Percentiles rank a stretch among this genome's conserved stretches.
These are phyloP conservation scores for Chlorencoelia australis DNA, from an alignment of 2,329 filamentous ascomycete genomes.

Conservation along the genomic window DNA sequence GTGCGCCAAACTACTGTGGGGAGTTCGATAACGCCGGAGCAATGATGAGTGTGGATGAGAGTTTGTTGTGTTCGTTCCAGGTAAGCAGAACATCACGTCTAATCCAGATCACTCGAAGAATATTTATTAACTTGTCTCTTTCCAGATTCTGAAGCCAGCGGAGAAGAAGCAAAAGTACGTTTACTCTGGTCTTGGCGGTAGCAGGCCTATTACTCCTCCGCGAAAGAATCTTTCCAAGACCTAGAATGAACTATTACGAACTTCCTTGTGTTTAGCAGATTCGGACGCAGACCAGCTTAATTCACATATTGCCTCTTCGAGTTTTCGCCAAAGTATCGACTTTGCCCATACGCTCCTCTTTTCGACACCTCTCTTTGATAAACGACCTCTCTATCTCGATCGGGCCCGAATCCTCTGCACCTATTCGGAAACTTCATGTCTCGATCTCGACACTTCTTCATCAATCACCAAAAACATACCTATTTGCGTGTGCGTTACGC, in stretches of 20 bases:
- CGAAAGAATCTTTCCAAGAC: slow-evolving; percentile 63
- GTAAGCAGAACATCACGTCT: slow-evolving; percentile 33
- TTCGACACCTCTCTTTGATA: slow-evolving; percentile 11
- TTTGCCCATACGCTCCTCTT: slow-evolving; percentile 13
- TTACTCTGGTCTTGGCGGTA: slow-evolving; percentile 59
- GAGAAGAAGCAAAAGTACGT: slow-evolving; percentile 99
- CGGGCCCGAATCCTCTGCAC: slow-evolving; percentile 12
- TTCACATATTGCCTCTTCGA: slow-evolving; percentile 21
- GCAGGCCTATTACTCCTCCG: slow-evolving; percentile 60
- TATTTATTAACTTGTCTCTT: slow-evolving; percentile 11
- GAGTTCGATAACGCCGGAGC: slow-evolving; percentile 99
- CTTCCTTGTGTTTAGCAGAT: slow-evolving; percentile 70
- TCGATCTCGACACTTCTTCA: slow-evolving; percentile 15
- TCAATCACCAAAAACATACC: slow-evolving; percentile 20
- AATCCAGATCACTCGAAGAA: not conserved
- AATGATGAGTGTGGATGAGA: slow-evolving; percentile 99
- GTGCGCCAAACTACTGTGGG: slow-evolving; percentile 96
- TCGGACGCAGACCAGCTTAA: slow-evolving; percentile 75
- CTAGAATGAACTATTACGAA: slow-evolving; percentile 60
- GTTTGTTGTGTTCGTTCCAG: slow-evolving; percentile 97
- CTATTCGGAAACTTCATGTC: slow-evolving; percentile 12
- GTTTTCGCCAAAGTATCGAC: slow-evolving; percentile 21
- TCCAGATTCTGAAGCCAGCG: slow-evolving; percentile 92
- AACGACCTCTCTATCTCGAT: slow-evolving; percentile 12
- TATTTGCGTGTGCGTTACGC: slow-evolving; percentile 16